Conservation (phyloP, 345 rosid genomes). For the Arabidopsis thaliana region TAIR10.1 NC_003076.8:7790001-7790500, state of each 20-base stretch:
- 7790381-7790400: constrained; percentile 87
- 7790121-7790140: constrained; percentile 76
- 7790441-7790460: constrained; percentile 48
- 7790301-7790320: constrained; percentile 28
- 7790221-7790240: constrained; percentile 99
- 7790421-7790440: constrained; percentile 68
- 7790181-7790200: constrained; percentile 93
- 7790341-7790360: background rate
- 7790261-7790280: constrained; percentile 5
- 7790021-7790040: constrained; percentile 36
- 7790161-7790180: constrained; percentile 95
- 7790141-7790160: constrained; percentile 64
- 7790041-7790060: constrained; percentile 69
- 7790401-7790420: constrained; percentile 74
- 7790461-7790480: constrained; percentile 54
- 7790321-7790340: constrained; percentile 21
- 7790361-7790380: constrained; percentile 81
- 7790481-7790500: constrained; percentile 51
- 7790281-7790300: constrained; percentile 16
- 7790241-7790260: constrained; percentile 27
- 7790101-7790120: constrained; percentile 82
- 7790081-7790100: constrained; percentile 80
- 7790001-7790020: constrained; percentile 17
- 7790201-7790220: constrained; percentile 99
- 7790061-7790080: constrained; percentile 96